A percentile compares a stretch with the other conserved stretches of the same genome.
phyloP scores from a whole-genome alignment of 306 rosid genomes.

The Begonia peltatifolia region DNA sequence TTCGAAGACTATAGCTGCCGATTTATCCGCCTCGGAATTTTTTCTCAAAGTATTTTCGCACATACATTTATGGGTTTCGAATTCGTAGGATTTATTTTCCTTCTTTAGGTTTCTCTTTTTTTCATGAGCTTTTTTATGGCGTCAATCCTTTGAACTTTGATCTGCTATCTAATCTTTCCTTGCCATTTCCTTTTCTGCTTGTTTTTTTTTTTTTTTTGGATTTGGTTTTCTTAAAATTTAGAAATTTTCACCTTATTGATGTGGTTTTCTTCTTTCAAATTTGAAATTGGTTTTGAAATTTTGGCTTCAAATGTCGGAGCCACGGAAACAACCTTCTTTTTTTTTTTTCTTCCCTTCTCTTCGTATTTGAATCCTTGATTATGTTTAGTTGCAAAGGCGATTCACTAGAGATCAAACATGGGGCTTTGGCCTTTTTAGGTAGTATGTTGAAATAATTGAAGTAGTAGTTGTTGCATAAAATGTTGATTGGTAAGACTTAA shows the following conservation, averaged over 20 bases:
- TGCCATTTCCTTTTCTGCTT: not conserved
- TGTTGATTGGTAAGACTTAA: no score
- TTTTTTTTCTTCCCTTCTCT: no score
- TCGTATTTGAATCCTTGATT: no score
- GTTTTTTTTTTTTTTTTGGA: not conserved
- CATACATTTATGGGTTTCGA: not conserved
- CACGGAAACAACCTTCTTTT: no score
- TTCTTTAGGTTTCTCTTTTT: not conserved
- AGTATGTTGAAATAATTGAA: no score
- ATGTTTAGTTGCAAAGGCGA: no score
- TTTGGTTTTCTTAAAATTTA: not conserved
- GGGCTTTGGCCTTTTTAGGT: no score
- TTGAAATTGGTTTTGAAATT: no score
- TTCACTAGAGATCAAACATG: no score
- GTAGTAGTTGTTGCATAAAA: no score
- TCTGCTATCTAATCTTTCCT: not conserved
- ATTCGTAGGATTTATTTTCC: not conserved
- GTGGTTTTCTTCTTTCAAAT: no score
- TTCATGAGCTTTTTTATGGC: not conserved
- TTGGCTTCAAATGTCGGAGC: no score
- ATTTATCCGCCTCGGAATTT: conserved; percentile 41
- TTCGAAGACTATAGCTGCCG: conserved; percentile 75
- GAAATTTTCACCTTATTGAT: not conserved
- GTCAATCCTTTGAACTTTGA: not conserved
- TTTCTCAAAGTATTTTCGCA: conserved; percentile 42